Base-by-base conservation (phyloP, 2,329 filamentous ascomycete genomes). In the Fusarium duplospermum region DNA sequence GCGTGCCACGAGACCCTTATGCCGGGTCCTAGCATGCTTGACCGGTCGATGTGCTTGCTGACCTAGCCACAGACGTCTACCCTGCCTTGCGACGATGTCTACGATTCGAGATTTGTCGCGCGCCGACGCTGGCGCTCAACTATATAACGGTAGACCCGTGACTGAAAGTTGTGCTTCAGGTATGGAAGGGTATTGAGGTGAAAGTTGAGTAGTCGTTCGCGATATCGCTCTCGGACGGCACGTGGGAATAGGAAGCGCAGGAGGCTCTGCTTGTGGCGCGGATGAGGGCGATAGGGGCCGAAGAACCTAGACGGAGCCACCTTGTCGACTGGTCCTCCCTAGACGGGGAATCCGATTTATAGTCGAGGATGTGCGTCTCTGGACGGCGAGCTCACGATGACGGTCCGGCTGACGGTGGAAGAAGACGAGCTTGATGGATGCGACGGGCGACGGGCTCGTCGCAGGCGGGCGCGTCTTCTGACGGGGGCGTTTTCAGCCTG, bases 81-180 rank as follows among this genome's bases (percentile, higher is more conserved):
- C 82, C 72, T 84, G 83, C 66, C 82, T 79, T 45, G 79, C 78
- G 72, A 84, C 80, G 29, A 83, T 75, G 75, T 88, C 86, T 70
- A 88, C 77, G 70, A 88, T 80, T 58, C 85, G 83, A 72, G 82
- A 85, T 80, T 85, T 84, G 73, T 87, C 84, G 75, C 82, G 70
- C 88, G 86, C 76, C 85, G 88, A 57, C 84, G 86, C 82, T 94
- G 92, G 60, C 89, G 89, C 75, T 87, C 86, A 71, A 95, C 85
- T 66, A 97, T 87, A 72, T 92, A 93, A 54, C 88, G 88, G 80
- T 96, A 97, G 73, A 98, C 90, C 65, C 91, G 90, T 40, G 92
- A 92, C 83, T 97, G 94, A 10, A 94, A 84, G 62, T 88, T 87
- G 80, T 92, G 90, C 78, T 92, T 93, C 77, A 94, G 88, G 60